phyloP scores from a whole-genome alignment of 805 yeast genomes.

The Nakazawaea peltata region DNA sequence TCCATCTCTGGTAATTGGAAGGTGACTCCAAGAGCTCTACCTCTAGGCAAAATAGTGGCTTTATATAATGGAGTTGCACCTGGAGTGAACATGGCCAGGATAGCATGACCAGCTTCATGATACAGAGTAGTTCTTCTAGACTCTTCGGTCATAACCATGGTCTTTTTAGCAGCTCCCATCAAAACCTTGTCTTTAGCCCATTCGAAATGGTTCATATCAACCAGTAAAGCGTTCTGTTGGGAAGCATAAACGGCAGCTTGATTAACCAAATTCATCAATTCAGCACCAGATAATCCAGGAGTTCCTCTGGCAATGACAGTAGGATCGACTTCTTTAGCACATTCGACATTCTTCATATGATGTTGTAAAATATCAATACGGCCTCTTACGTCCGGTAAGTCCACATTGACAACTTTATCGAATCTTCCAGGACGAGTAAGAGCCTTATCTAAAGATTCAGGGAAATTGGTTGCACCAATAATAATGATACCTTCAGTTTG shows the following conservation, averaged over 20 bases:
- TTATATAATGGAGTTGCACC: constrained; percentile 95
- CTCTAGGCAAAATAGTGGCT: constrained; percentile 95
- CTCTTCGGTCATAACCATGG: constrained; percentile 97
- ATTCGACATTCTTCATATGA: constrained; percentile 86
- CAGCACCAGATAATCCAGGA: constrained; percentile 98
- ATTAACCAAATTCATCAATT: constrained; percentile 87
- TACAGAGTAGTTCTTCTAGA: constrained; percentile 90
- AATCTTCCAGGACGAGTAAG: constrained; percentile 97
- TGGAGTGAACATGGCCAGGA: constrained; percentile 89
- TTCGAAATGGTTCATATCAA: constrained; percentile 86
- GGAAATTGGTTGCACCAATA: constrained; percentile 98
- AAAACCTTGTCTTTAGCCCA: constrained; percentile 99
- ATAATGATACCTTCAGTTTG: constrained; percentile 90
- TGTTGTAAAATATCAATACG: constrained; percentile 86
- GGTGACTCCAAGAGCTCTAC: constrained; percentile 93
- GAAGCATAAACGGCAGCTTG: constrained; percentile 98
- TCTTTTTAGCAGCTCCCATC: constrained; percentile 96
- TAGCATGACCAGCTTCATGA: constrained; percentile 99
- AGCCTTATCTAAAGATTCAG: constrained; percentile 94
- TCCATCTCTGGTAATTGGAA: constrained; percentile 98
- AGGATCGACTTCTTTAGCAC: constrained; percentile 80
- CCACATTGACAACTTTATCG: constrained; percentile 92
- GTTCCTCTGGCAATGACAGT: constrained; percentile 92
- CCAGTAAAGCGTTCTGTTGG: constrained; percentile 83
- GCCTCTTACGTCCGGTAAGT: constrained; percentile 96